Evolutionary conservation across 2,329 filamentous ascomycete genomes (phyloP).

Genomic region (Fusarium hainanense): DNA sequence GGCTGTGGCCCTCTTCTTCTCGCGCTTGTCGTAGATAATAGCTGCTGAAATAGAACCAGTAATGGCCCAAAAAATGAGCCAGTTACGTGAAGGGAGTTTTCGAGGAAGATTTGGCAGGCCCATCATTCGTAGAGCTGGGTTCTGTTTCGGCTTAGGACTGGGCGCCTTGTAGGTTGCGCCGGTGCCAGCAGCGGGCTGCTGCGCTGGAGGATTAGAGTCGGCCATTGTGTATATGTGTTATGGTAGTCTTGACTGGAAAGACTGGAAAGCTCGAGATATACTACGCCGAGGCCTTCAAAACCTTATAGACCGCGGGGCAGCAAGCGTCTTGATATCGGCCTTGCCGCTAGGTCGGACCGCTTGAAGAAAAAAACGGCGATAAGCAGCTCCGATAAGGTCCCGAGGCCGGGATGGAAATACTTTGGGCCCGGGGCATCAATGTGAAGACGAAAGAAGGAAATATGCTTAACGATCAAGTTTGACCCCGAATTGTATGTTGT

Average conservation of each 20-base stretch:
- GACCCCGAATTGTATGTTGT: background rate
- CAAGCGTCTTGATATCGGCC: conserved; percentile 24
- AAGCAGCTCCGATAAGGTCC: conserved; percentile 38
- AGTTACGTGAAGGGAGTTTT: conserved; percentile 93
- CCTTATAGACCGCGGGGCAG: conserved; percentile 16
- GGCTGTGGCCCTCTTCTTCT: conserved; percentile 85
- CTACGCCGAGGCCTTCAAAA: conserved; percentile 11
- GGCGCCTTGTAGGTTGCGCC: conserved; percentile 46
- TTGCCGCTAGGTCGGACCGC: conserved; percentile 21
- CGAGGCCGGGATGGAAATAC: conserved; percentile 42
- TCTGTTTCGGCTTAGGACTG: conserved; percentile 63
- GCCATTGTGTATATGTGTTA: conserved; percentile 33
- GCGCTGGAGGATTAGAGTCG: conserved; percentile 38
- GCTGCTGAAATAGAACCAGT: conserved; percentile 81
- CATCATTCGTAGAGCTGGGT: conserved; percentile 81
- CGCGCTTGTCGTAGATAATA: conserved; percentile 89
- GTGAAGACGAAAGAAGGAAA: background rate
- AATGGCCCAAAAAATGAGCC: conserved; percentile 92
- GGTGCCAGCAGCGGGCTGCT: conserved; percentile 43
- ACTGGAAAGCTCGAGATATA: background rate
- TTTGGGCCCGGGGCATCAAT: conserved; percentile 17
- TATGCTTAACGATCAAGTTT: background rate
- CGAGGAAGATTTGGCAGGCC: conserved; percentile 86
- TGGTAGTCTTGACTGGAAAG: background rate
- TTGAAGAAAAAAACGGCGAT: conserved; percentile 36